phyloP scores from a whole-genome alignment of 768 basidiomycete species.

The Butyriboletus loyo region DNA sequence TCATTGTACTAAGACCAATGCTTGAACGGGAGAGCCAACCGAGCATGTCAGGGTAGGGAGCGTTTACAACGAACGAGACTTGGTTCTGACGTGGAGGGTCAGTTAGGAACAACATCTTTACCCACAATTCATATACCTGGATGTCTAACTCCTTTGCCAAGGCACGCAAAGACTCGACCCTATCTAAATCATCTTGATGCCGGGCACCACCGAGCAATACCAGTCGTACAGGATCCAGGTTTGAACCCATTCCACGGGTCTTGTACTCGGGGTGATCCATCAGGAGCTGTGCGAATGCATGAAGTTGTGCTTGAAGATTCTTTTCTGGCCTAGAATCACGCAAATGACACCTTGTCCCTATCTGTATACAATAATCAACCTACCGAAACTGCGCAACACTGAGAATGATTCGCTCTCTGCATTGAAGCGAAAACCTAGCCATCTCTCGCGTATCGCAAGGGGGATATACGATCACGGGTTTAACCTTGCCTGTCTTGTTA shows the following conservation, averaged over 20 bases:
- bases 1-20: slow-evolving; percentile 93
- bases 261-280: slow-evolving; percentile 56
- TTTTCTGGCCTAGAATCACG: slow-evolving; percentile 78
- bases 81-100: slow-evolving; percentile 44
- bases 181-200: slow-evolving; percentile 67
- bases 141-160: slow-evolving; percentile 64
- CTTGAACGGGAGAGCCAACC: slow-evolving; percentile 69
- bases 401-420: slow-evolving; percentile 64
- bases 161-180: slow-evolving; percentile 58
- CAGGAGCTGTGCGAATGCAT: slow-evolving; percentile 62
- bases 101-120: not conserved
- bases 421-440: slow-evolving; percentile 48
- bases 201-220: slow-evolving; percentile 83
- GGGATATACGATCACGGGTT: slow-evolving; percentile 69
- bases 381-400: slow-evolving; percentile 94
- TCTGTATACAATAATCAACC: slow-evolving; percentile 11
- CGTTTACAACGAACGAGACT: slow-evolving; percentile 81
- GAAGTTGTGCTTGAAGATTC: slow-evolving; percentile 79
- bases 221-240: slow-evolving; percentile 45
- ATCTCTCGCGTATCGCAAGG: slow-evolving; percentile 87
- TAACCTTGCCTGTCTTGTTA: not conserved
- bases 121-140: slow-evolving; percentile 43
- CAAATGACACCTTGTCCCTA: not conserved
- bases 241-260: slow-evolving; percentile 7
- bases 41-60: slow-evolving; percentile 68